phyloP scores from a whole-genome alignment of 257 asterid species.

The Capsicum chinense region DNA sequence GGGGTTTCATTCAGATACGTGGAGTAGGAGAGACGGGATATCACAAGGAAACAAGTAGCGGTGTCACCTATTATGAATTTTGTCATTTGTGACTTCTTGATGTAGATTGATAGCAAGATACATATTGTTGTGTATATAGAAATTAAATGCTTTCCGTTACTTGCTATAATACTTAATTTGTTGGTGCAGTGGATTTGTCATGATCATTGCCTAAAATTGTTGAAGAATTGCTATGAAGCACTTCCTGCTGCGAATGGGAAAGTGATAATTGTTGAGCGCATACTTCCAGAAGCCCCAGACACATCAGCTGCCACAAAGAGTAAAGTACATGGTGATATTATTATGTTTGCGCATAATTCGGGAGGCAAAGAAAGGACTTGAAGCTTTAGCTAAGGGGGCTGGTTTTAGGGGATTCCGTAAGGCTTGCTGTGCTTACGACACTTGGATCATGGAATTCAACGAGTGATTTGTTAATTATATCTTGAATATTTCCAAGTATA shows the following conservation, averaged over 20 bases:
- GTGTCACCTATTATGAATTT: neutral
- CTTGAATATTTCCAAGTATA: too few species aligned
- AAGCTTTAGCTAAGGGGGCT: constrained; percentile 67
- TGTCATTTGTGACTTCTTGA: too few species aligned
- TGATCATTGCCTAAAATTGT: constrained; percentile 67
- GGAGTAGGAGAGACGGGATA: neutral
- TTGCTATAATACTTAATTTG: neutral
- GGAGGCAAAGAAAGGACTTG: constrained; percentile 98
- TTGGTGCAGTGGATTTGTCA: constrained; percentile 81
- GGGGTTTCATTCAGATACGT: too few species aligned
- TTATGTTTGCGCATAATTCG: constrained; percentile 88
- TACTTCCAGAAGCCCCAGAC: constrained; percentile 77
- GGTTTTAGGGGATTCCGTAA: constrained; percentile 67
- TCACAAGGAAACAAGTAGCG: neutral
- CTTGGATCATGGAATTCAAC: constrained; percentile 79
- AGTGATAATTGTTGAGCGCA: constrained; percentile 70
- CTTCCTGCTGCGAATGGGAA: constrained; percentile 79
- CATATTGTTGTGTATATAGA: too few species aligned
- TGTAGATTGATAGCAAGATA: neutral
- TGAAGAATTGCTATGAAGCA: constrained; percentile 76
- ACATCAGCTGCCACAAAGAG: constrained; percentile 54
- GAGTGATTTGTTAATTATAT: constrained; percentile 37
- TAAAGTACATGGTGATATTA: constrained; percentile 68
- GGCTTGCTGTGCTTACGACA: constrained; percentile 67
- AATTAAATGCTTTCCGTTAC: too few species aligned